Conservation (phyloP, 768 basidiomycete species). For the Dacryopinax spathularia region DNA sequence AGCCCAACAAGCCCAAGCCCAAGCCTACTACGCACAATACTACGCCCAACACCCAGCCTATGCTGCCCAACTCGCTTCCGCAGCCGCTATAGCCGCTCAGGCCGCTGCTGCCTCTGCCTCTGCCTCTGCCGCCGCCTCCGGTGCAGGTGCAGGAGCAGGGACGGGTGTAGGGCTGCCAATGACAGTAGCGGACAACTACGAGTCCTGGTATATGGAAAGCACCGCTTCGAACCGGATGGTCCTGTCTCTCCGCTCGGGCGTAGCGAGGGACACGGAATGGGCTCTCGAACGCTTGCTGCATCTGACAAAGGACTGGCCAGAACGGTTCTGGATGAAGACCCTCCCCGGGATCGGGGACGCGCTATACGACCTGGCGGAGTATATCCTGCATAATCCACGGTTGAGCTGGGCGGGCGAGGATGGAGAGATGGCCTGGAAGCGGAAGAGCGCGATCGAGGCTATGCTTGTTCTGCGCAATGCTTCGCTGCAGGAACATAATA, state of each 20-base stretch:
- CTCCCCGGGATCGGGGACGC: constrained; percentile 72
- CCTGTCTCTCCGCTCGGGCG: constrained; percentile 73
- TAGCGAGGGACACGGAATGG: constrained; percentile 74
- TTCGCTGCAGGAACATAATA: constrained; percentile 54
- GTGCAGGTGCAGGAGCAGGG: too few species aligned
- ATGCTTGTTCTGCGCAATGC: constrained; percentile 75
- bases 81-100: too few species aligned
- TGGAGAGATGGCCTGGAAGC: constrained; percentile 34
- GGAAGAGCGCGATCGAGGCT: constrained; percentile 70
- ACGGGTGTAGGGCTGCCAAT: too few species aligned
- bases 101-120: too few species aligned
- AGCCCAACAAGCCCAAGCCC: background rate
- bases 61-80: too few species aligned
- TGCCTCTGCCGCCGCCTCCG: too few species aligned
- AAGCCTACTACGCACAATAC: background rate
- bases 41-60: too few species aligned
- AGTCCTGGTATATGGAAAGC: constrained; percentile 55
- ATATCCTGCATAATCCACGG: constrained; percentile 52
- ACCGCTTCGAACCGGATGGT: constrained; percentile 74
- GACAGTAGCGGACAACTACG: background rate
- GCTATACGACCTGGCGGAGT: constrained; percentile 78
- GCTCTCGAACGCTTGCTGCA: constrained; percentile 75
- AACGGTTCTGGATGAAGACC: constrained; percentile 53
- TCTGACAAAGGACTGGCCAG: constrained; percentile 49
- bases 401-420: background rate